phyloP scores from a whole-genome alignment of 1,139 yeast species.

The Pneumocystis oryctolagi region DNA sequence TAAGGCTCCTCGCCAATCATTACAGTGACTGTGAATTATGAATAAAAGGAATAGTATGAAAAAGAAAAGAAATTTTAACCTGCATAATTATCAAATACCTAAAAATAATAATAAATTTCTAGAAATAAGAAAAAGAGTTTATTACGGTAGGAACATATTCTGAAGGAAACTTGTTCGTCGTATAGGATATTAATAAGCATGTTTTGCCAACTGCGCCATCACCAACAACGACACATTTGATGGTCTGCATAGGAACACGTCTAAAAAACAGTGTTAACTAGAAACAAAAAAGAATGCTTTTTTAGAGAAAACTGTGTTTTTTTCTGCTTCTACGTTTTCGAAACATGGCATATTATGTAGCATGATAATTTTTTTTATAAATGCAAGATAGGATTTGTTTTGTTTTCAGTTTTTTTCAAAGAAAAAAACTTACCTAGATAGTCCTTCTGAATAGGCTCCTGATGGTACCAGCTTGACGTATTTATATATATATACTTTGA shows the following conservation, averaged over 20 bases:
- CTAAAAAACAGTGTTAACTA: not conserved
- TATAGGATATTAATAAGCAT: conserved; percentile 57
- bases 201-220: conserved; percentile 93
- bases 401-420: not conserved
- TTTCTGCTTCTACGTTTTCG: not conserved
- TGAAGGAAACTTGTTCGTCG: conserved; percentile 75
- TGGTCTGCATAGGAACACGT: conserved; percentile 17
- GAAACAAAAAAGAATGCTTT: not conserved
- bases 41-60: not conserved
- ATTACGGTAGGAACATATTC: conserved; percentile 63
- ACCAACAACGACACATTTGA: conserved; percentile 92
- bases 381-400: not conserved
- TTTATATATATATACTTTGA: not conserved
- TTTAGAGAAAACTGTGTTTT: not conserved
- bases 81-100: not conserved
- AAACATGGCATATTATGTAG: not conserved
- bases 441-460: not conserved
- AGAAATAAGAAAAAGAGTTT: not conserved
- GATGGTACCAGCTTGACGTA: not conserved
- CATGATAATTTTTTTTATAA: not conserved
- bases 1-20: conserved; percentile 97
- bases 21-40: conserved; percentile 57
- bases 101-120: not conserved
- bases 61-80: not conserved
- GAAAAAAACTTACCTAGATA: not conserved